These are phyloP conservation scores for Neurospora tetraspora DNA, from an alignment of 495 filamentous ascomycete genomes.

Conservation along the genomic window DNA sequence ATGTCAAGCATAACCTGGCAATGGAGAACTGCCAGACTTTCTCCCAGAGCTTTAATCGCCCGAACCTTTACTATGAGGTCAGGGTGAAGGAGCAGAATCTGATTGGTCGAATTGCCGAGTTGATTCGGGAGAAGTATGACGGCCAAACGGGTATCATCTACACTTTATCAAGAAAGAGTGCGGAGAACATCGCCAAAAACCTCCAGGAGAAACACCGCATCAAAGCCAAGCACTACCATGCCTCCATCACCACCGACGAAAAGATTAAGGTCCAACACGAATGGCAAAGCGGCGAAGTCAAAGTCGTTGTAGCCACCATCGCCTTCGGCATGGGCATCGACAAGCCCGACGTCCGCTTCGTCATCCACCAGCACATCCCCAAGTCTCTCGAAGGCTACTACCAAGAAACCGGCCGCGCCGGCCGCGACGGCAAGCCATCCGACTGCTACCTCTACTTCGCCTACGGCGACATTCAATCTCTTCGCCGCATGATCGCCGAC, in stretches of 20 bases:
- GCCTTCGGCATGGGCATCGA: slow-evolving; percentile 99
- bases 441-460: slow-evolving; percentile 84
- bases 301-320: slow-evolving; percentile 97
- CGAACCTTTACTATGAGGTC: slow-evolving; percentile 85
- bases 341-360: slow-evolving; percentile 89
- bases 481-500: slow-evolving; percentile 66
- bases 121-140: slow-evolving; percentile 56
- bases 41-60: slow-evolving; percentile 86
- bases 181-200: slow-evolving; percentile 66
- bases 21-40: slow-evolving; percentile 71
- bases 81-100: slow-evolving; percentile 42
- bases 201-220: slow-evolving; percentile 53
- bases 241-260: slow-evolving; percentile 52
- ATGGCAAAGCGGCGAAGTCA: slow-evolving; percentile 70
- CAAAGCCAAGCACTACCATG: slow-evolving; percentile 78
- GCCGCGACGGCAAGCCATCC: slow-evolving; percentile 77
- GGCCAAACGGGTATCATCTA: slow-evolving; percentile 88
- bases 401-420: slow-evolving; percentile 92
- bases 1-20: slow-evolving; percentile 78
- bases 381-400: slow-evolving; percentile 98
- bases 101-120: slow-evolving; percentile 55
- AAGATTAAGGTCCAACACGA: slow-evolving; percentile 59
- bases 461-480: slow-evolving; percentile 55
- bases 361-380: slow-evolving; percentile 84
- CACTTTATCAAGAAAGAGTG: slow-evolving; percentile 73